phyloP scores from a whole-genome alignment of 148 eudicot genomes.

The Agrostemma githago region DNA sequence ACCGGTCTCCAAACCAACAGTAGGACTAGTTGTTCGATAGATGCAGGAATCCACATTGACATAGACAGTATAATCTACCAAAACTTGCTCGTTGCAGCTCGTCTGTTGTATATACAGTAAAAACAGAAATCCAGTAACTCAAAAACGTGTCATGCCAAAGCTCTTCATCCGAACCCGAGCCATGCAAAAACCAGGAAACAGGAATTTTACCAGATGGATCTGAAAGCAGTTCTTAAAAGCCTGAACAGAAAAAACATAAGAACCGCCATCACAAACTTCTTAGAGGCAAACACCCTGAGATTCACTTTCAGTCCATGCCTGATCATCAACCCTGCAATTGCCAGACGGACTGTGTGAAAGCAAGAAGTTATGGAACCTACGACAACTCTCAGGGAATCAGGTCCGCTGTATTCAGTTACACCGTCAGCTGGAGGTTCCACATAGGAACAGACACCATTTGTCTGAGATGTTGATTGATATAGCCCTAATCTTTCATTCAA shows the following conservation, averaged over 20 bases:
- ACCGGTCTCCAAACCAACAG: background rate
- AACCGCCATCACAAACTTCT: constrained; percentile 57
- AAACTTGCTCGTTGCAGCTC: background rate
- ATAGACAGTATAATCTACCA: constrained; percentile 1
- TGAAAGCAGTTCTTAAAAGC: constrained; percentile 46
- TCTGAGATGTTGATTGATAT: constrained; percentile 31
- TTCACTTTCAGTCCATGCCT: constrained; percentile 70
- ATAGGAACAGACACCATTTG: constrained; percentile 39
- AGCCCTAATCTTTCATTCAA: constrained; percentile 62
- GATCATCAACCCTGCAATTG: constrained; percentile 47
- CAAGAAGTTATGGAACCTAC: constrained; percentile 34
- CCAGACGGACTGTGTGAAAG: constrained; percentile 32
- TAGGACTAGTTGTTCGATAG: background rate
- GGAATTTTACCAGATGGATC: constrained; percentile 26
- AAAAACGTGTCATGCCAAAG: constrained; percentile 12
- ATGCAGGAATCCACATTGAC: background rate
- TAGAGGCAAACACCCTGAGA: constrained; percentile 79
- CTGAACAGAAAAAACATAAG: constrained; percentile 34
- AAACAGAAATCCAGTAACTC: constrained; percentile 11
- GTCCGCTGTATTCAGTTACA: constrained; percentile 37
- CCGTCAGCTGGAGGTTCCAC: constrained; percentile 45
- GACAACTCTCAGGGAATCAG: constrained; percentile 43
- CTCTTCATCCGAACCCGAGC: constrained; percentile 8
- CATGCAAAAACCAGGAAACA: background rate
- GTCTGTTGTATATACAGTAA: constrained; percentile 24